Base-by-base conservation (phyloP, 345 rosid species). In the Fremontodendron californicum region DNA sequence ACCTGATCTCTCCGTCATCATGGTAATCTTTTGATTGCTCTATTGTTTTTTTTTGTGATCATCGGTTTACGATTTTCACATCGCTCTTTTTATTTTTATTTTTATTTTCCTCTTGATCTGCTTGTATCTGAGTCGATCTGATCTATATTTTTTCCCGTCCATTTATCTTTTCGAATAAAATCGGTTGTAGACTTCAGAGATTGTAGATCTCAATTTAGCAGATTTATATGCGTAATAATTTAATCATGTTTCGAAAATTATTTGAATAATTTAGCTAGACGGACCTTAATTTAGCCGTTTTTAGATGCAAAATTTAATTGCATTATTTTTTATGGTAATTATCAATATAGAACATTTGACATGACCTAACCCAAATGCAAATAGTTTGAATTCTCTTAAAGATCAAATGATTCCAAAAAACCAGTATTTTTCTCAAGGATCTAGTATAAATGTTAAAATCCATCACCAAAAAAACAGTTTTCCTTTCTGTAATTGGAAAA, bases 21-120 rank as follows among this genome's bases (percentile, higher is more conserved):
- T 87, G 90, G 88, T 87, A 84, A 68, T 35, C 57, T 33, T 23
- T 2, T 42, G 6, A 7, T 39, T 11, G 48, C 5, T 66, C 6
- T n/a, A 43, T 48, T 52, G 7, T 9, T 71, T 75, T n/a, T 19
- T n/a, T 3, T 29, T 55, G 61, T 40, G 35, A 23, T 62, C n/a
- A 12, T 60, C n/a, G 12, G 42, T 52, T 48, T 11, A 35, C 39
- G 49, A 1, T 35, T 81, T n/a, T 62, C 23, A 6, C 21, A 35
- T 10, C 10, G 57, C 57, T 48, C 62, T 77, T 9, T 67, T 54
- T 37, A n/a, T 49, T 2, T 52, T 0, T n/a, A n/a, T n/a, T n/a
- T n/a, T n/a, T n/a, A n/a, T n/a, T 54, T 33, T 33, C 4, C 5
- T 71, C 10, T 67, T 8, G 61, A 63, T 31, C 6, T 63, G 37